Evolutionary conservation across 208 protist species (phyloP).

Genomic region (Trypanosoma boissoni): DNA sequence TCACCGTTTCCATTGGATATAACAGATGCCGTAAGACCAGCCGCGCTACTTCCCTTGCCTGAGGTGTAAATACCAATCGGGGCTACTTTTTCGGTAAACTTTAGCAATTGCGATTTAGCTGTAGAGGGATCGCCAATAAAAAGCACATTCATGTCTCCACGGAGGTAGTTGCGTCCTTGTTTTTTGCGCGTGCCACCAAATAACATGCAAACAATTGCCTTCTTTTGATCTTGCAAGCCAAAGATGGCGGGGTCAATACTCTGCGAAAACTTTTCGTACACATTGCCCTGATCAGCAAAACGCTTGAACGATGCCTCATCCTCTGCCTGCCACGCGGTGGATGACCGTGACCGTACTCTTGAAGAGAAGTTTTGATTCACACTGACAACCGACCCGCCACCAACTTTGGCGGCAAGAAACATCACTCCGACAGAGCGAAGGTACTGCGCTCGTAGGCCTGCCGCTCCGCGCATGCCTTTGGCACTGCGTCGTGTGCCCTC

Average conservation of each 20-base stretch:
- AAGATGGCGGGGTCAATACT: constrained; percentile 98
- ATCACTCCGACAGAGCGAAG: constrained; percentile 87
- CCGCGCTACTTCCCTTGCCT: constrained; percentile 98
- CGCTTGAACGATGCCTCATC: constrained; percentile 90
- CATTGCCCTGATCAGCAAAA: constrained; percentile 71
- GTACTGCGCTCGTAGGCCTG: constrained; percentile 88
- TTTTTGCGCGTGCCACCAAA: constrained; percentile 98
- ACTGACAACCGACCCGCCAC: constrained; percentile 49
- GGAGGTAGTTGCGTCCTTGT: constrained; percentile 95
- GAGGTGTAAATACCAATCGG: constrained; percentile 99
- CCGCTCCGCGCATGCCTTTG: constrained; percentile 41
- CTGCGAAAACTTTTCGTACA: constrained; percentile 93
- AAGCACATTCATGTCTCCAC: constrained; percentile 99
- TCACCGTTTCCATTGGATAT: constrained; percentile 89
- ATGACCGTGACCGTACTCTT: constrained; percentile 72
- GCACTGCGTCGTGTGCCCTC: constrained; percentile 33
- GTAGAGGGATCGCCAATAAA: constrained; percentile 99
- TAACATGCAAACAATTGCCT: constrained; percentile 94
- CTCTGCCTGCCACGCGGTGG: constrained; percentile 80
- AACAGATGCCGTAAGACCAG: constrained; percentile 98
- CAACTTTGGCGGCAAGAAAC: constrained; percentile 51
- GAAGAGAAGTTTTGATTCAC: constrained; percentile 91
- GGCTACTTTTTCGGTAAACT: constrained; percentile 97
- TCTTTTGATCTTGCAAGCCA: constrained; percentile 97
- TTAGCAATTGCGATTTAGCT: constrained; percentile 99